Conservation (phyloP, 202 grass and related monocot genomes). For the Setaria italica region DNA sequence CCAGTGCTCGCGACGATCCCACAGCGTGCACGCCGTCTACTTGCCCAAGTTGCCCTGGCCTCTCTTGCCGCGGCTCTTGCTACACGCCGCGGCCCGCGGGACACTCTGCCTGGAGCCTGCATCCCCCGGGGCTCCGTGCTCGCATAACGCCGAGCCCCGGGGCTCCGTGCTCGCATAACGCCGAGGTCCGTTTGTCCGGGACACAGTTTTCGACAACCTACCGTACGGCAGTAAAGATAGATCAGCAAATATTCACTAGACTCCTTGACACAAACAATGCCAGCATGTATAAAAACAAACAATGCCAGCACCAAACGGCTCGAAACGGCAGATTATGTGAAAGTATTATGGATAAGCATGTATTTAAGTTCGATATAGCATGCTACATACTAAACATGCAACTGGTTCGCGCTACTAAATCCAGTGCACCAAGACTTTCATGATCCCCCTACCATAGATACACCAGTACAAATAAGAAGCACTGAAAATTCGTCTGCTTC, state of each 20-base stretch:
- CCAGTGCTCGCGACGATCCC: no score
- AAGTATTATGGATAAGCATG: not conserved
- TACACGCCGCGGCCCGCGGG: not conserved
- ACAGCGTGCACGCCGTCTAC: not conserved
- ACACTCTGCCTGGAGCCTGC: not conserved
- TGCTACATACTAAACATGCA: not conserved
- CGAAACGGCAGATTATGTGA: not conserved
- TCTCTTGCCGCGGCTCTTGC: not conserved
- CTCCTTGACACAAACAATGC: not conserved
- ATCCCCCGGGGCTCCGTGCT: not conserved
- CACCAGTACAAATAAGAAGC: not conserved
- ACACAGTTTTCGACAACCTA: not conserved
- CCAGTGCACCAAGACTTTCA: conserved; percentile 3
- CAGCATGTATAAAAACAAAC: not conserved
- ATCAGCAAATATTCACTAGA: not conserved
- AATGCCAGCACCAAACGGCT: not conserved
- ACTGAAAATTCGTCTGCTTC: not conserved
- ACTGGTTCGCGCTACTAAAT: not conserved
- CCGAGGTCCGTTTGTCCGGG: not conserved
- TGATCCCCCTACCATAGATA: not conserved
- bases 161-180: not conserved
- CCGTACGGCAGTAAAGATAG: not conserved
- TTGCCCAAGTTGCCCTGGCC: not conserved
- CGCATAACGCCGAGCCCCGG: not conserved
- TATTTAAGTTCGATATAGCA: not conserved